These are phyloP conservation scores for Talaromyces trachyspermus DNA, from an alignment of 495 filamentous ascomycete species.

Conservation along the genomic window DNA sequence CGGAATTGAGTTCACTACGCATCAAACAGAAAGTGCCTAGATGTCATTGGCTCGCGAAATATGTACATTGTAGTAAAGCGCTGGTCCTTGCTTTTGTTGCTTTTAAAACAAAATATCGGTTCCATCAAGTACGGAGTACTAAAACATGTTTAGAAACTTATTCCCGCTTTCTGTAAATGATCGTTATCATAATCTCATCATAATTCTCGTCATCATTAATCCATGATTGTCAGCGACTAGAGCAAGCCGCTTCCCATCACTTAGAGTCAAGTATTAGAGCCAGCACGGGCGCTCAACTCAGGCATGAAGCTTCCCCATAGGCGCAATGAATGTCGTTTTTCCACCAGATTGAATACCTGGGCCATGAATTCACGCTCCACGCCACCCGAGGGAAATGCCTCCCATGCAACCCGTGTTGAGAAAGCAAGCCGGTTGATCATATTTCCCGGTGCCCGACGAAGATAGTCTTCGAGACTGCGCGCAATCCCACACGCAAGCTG, in stretches of 20 bases:
- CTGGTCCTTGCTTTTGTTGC: too few species aligned
- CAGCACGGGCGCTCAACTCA: conserved; percentile 26
- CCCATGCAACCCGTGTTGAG: conserved; percentile 36
- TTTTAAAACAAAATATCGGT: too few species aligned
- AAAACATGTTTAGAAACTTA: too few species aligned
- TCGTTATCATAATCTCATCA: not conserved
- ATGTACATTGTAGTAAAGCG: too few species aligned
- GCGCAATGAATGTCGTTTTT: conserved; percentile 29
- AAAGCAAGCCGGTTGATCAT: conserved; percentile 45
- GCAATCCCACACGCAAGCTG: conserved; percentile 34
- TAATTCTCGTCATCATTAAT: not conserved
- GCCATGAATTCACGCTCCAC: conserved; percentile 32
- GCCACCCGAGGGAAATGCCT: conserved; percentile 29
- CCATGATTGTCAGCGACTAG: too few species aligned
- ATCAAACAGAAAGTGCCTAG: too few species aligned
- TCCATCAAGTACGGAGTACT: not conserved
- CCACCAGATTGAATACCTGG: conserved; percentile 34
- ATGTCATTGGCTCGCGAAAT: too few species aligned
- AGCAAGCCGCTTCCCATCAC: too few species aligned
- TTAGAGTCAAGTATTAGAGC: too few species aligned
- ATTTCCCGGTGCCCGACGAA: conserved; percentile 32
- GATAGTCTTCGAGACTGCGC: conserved; percentile 36
- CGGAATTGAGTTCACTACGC: too few species aligned
- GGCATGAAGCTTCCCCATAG: conserved; percentile 38
- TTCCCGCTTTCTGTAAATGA: too few species aligned